A percentile compares a stretch with the other conserved stretches of the same genome.
These are phyloP conservation scores for Mycena floridula DNA, from an alignment of 768 basidiomycete species.

Conservation along the genomic window DNA sequence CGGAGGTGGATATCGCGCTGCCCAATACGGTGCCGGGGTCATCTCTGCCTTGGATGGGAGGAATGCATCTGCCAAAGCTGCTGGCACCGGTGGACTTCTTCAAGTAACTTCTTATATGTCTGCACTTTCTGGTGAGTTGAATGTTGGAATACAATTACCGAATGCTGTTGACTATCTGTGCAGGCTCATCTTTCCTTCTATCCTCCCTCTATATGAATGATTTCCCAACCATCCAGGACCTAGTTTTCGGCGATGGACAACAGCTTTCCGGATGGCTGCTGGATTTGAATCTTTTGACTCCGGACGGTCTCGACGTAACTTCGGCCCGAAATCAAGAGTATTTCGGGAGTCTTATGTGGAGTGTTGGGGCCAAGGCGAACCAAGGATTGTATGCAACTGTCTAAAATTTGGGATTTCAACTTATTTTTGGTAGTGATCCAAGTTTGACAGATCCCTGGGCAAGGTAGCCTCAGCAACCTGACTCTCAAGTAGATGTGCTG, in stretches of 20 bases:
- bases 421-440: conserved; percentile 46
- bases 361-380: conserved; percentile 49
- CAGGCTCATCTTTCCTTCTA: conserved; percentile 68
- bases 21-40: conserved; percentile 57
- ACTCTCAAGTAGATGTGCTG: neutral
- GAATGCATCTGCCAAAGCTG: conserved; percentile 47
- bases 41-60: conserved; percentile 56
- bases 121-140: conserved; percentile 66
- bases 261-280: conserved; percentile 48
- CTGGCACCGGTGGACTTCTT: conserved; percentile 61
- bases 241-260: conserved; percentile 52
- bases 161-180: neutral
- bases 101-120: conserved; percentile 66
- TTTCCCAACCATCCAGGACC: conserved; percentile 48
- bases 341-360: conserved; percentile 48
- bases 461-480: neutral
- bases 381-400: conserved; percentile 35
- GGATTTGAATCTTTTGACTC: conserved; percentile 48
- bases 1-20: conserved; percentile 67
- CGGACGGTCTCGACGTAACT: conserved; percentile 42
- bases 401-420: neutral
- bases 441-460: conserved; percentile 62
- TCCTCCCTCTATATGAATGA: conserved; percentile 60
- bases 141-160: neutral
- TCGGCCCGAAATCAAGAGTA: conserved; percentile 42